phyloP scores from a whole-genome alignment of 768 basidiomycete species.

The Mycena albidolilacea region DNA sequence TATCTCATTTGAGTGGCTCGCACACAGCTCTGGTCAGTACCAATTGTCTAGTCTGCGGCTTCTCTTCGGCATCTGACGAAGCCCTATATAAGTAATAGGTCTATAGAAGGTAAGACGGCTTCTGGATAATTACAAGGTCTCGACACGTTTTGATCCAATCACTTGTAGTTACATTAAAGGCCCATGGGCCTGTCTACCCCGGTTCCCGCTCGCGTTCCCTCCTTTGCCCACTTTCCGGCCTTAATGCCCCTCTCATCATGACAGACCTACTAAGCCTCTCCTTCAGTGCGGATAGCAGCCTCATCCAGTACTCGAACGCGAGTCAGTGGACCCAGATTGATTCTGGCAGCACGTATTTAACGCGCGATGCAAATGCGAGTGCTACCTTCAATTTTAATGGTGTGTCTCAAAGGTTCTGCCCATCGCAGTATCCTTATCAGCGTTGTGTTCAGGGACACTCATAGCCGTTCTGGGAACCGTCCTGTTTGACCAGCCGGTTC shows the following conservation, averaged over 20 bases:
- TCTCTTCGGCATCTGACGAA: slow-evolving; percentile 22
- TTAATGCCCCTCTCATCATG: slow-evolving; percentile 35
- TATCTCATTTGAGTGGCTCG: not conserved
- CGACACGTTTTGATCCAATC: slow-evolving; percentile 36
- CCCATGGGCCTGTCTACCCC: not conserved
- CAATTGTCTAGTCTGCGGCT: not conserved
- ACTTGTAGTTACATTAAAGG: slow-evolving; percentile 28
- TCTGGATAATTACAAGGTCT: not conserved
- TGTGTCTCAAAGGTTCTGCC: slow-evolving; percentile 16
- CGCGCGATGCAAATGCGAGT: slow-evolving; percentile 38
- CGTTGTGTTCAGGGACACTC: slow-evolving; percentile 28
- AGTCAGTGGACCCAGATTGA: slow-evolving; percentile 33
- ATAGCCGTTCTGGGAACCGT: slow-evolving; percentile 35
- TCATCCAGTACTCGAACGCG: slow-evolving; percentile 27
- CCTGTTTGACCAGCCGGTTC: not conserved
- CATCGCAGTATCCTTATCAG: not conserved
- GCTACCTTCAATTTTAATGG: slow-evolving; percentile 42
- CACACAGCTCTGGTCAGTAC: not conserved
- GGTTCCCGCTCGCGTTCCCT: slow-evolving; percentile 22
- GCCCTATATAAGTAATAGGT: not conserved
- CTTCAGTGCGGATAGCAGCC: slow-evolving; percentile 22
- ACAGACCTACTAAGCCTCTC: slow-evolving; percentile 14
- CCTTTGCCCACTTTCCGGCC: not conserved
- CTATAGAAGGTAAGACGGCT: slow-evolving; percentile 7
- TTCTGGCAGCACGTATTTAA: slow-evolving; percentile 31